phyloP scores from a whole-genome alignment of 2,329 filamentous ascomycete genomes.

The Mycocentrospora acerina region DNA sequence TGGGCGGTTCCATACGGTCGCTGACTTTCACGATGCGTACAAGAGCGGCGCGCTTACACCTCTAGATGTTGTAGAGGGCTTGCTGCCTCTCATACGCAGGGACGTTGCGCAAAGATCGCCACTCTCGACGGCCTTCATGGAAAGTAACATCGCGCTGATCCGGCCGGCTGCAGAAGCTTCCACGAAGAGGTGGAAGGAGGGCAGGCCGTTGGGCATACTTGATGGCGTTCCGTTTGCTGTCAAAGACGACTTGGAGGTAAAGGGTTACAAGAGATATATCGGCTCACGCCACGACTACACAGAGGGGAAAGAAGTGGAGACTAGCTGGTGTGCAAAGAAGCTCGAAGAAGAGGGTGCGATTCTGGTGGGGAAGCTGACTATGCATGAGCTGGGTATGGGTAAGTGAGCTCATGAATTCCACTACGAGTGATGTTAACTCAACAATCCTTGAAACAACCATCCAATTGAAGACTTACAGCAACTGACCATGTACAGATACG shows the following conservation, averaged over 20 bases:
- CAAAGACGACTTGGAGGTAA: constrained; percentile 76
- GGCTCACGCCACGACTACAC: constrained; percentile 65
- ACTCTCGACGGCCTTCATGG: constrained; percentile 74
- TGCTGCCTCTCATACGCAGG: constrained; percentile 70
- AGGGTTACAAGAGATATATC: constrained; percentile 67
- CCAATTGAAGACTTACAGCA: neutral
- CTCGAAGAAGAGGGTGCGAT: constrained; percentile 75
- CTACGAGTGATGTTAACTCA: too few species aligned
- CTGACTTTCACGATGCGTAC: constrained; percentile 78
- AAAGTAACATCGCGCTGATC: constrained; percentile 63
- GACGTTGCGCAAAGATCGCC: constrained; percentile 56
- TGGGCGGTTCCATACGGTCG: constrained; percentile 55
- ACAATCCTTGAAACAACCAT: neutral
- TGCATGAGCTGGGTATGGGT: constrained; percentile 78
- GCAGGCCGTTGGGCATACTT: constrained; percentile 66
- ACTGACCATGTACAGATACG: constrained; percentile 57
- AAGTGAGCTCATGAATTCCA: constrained; percentile 32
- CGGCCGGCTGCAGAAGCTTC: constrained; percentile 71
- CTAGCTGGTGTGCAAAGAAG: constrained; percentile 70
- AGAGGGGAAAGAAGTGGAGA: constrained; percentile 51
- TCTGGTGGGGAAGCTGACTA: constrained; percentile 73
- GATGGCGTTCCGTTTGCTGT: constrained; percentile 83
- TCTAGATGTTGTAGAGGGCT: constrained; percentile 66
- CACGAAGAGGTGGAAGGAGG: constrained; percentile 68
- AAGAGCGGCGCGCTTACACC: constrained; percentile 70